Conservation (phyloP, 106 monocot genomes). For the Dendrobium chrysotoxum region DNA sequence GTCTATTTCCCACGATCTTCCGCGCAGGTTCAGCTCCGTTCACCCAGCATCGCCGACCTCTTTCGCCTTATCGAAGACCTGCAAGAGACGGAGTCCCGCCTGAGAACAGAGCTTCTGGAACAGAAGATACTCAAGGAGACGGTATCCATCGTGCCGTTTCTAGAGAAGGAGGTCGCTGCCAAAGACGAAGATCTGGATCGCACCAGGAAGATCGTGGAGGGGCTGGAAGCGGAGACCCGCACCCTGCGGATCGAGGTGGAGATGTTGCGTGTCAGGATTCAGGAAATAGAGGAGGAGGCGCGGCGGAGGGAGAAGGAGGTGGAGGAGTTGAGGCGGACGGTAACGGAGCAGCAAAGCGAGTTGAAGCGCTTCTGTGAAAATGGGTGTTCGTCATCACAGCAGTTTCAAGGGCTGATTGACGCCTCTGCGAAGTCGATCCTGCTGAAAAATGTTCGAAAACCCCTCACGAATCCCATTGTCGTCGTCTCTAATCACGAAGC, state of each 20-base stretch:
- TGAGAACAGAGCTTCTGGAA: conserved; percentile 79
- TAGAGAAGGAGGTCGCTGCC: conserved; percentile 51
- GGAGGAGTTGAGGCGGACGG: too few relatives aligned
- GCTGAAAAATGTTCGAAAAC: conserved; percentile 23
- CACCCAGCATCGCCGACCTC: conserved; percentile 55
- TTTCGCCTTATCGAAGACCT: conserved; percentile 25
- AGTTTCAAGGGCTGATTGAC: conserved; percentile 5
- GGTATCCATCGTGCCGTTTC: conserved; percentile 30
- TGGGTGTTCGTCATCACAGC: conserved; percentile 11
- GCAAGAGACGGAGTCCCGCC: conserved; percentile 69
- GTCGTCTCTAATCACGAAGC: background rate
- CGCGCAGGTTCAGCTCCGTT: conserved; percentile 54
- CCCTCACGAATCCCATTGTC: background rate
- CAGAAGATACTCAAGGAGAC: conserved; percentile 41
- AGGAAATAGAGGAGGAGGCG: conserved; percentile 32
- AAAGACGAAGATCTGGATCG: conserved; percentile 42
- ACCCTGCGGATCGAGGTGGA: conserved; percentile 31
- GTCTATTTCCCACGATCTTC: conserved; percentile 68
- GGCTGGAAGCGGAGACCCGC: conserved; percentile 50
- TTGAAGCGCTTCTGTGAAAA: conserved; percentile 11
- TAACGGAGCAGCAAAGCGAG: too few relatives aligned
- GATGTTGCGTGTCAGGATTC: conserved; percentile 33
- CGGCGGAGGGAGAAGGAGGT: background rate
- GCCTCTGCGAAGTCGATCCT: background rate
- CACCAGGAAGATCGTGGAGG: conserved; percentile 14